phyloP scores from a whole-genome alignment of 441 rosid genomes.

The Gossypium trilobum region DNA sequence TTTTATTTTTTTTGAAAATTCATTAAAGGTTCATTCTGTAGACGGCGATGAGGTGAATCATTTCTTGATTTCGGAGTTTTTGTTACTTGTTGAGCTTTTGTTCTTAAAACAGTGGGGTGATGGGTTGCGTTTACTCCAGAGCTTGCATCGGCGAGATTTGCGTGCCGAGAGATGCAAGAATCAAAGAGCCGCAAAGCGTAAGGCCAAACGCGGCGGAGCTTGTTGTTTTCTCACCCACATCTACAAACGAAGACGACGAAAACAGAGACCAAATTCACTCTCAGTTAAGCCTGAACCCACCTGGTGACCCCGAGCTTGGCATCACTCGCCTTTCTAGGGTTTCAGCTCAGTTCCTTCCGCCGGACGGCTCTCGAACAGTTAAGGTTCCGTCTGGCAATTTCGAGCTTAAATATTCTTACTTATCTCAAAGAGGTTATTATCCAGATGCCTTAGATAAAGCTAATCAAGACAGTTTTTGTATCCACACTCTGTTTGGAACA shows the following conservation, averaged over 20 bases:
- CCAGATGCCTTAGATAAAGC: conserved; percentile 95
- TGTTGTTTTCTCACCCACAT: conserved; percentile 51
- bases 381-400: conserved; percentile 52
- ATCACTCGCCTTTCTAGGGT: conserved; percentile 83
- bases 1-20: conserved; percentile 14
- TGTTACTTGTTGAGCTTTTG: not conserved
- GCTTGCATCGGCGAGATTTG: conserved; percentile 92
- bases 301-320: conserved; percentile 53
- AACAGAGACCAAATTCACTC: conserved; percentile 43
- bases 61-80: conserved; percentile 10
- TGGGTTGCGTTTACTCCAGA: conserved; percentile 95
- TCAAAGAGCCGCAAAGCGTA: conserved; percentile 30
- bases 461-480: conserved; percentile 93
- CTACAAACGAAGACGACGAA: conserved; percentile 48
- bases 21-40: not conserved
- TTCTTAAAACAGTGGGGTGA: conserved; percentile 20
- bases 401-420: conserved; percentile 61
- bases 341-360: conserved; percentile 84
- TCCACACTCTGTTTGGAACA: conserved; percentile 81
- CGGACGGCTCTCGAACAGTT: conserved; percentile 68
- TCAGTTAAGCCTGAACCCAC: conserved; percentile 26
- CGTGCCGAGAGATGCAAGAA: conserved; percentile 48
- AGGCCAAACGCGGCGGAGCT: conserved; percentile 25
- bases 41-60: conserved; percentile 19
- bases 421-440: conserved; percentile 91